A percentile compares a stretch with the other conserved stretches of the same genome.
These are phyloP conservation scores for Passiflora organensis DNA, from an alignment of 345 rosid species.

Conservation along the genomic window DNA sequence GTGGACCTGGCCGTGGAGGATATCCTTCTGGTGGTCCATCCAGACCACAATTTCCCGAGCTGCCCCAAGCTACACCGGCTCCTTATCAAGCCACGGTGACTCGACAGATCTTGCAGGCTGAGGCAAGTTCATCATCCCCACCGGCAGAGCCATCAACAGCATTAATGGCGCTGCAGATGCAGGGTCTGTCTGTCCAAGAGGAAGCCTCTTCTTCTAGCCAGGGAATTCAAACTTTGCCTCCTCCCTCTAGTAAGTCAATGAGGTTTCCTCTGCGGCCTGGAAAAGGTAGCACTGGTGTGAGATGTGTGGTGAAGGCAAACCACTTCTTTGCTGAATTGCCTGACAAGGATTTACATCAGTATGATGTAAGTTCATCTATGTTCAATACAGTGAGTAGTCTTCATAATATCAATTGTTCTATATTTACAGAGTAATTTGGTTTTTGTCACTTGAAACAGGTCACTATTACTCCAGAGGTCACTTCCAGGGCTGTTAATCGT, in stretches of 20 bases:
- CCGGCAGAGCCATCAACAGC: constrained; percentile 39
- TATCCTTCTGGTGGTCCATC: constrained; percentile 49
- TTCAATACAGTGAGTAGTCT: background rate
- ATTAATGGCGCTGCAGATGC: constrained; percentile 34
- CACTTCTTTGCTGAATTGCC: constrained; percentile 55
- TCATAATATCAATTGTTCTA: background rate
- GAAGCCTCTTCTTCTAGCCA: constrained; percentile 51
- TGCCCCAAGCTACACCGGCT: constrained; percentile 90
- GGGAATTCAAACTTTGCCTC: constrained; percentile 50
- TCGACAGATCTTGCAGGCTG: constrained; percentile 46
- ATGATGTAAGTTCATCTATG: constrained; percentile 42
- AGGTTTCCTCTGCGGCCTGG: constrained; percentile 43
- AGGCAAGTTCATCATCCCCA: constrained; percentile 50
- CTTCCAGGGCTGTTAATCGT: constrained; percentile 40
- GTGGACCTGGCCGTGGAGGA: constrained; percentile 17
- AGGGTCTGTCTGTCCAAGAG: constrained; percentile 46
- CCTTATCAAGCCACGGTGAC: constrained; percentile 51
- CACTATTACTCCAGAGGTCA: constrained; percentile 42
- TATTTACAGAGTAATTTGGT: background rate
- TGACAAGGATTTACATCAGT: constrained; percentile 46
- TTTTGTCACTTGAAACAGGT: constrained; percentile 43
- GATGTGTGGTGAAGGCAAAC: constrained; percentile 46
- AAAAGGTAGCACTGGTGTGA: constrained; percentile 32
- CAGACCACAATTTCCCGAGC: constrained; percentile 81
- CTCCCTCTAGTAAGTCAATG: constrained; percentile 43